These are phyloP conservation scores for Aspergillus asperescens DNA, from an alignment of 495 filamentous ascomycete species.

Conservation along the genomic window DNA sequence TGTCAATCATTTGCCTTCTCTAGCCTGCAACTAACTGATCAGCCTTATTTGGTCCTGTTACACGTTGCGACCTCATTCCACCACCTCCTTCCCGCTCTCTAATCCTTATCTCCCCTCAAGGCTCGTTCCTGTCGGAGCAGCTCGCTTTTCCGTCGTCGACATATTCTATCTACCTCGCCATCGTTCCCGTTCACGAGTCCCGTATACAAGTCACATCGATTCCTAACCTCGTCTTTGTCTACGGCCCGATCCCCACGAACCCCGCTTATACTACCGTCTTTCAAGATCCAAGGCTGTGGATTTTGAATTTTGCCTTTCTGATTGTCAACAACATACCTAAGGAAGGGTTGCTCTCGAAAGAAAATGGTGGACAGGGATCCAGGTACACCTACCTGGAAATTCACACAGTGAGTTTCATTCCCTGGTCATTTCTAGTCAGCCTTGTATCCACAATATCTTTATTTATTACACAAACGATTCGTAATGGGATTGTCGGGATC, in stretches of 20 bases:
- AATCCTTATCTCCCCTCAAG: slow-evolving; percentile 13
- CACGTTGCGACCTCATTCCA: slow-evolving; percentile 14
- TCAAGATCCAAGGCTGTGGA: slow-evolving; percentile 6
- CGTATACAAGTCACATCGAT: slow-evolving; percentile 4
- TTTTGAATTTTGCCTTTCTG: slow-evolving; percentile 7
- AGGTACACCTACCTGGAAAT: slow-evolving; percentile 96
- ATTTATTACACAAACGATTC: neutral
- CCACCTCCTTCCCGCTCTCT: slow-evolving; percentile 10
- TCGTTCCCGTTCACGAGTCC: slow-evolving; percentile 3
- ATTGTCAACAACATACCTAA: slow-evolving; percentile 14
- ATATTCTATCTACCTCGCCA: neutral
- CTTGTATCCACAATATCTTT: neutral
- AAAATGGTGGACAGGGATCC: slow-evolving; percentile 95
- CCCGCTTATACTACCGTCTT: slow-evolving; percentile 12
- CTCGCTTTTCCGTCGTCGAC: slow-evolving; percentile 7
- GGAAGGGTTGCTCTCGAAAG: slow-evolving; percentile 42
- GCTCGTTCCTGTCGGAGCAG: slow-evolving; percentile 10
- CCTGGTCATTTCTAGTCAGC: slow-evolving; percentile 1
- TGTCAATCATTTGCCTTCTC: slow-evolving; percentile 25
- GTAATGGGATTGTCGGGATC: neutral
- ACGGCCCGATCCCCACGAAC: slow-evolving; percentile 13
- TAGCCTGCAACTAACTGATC: slow-evolving; percentile 16
- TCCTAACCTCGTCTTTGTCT: slow-evolving; percentile 8
- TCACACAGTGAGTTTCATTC: slow-evolving; percentile 84
- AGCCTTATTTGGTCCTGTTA: slow-evolving; percentile 17